Conservation (phyloP, 768 basidiomycete species). For the Agrocybe praecox region DNA sequence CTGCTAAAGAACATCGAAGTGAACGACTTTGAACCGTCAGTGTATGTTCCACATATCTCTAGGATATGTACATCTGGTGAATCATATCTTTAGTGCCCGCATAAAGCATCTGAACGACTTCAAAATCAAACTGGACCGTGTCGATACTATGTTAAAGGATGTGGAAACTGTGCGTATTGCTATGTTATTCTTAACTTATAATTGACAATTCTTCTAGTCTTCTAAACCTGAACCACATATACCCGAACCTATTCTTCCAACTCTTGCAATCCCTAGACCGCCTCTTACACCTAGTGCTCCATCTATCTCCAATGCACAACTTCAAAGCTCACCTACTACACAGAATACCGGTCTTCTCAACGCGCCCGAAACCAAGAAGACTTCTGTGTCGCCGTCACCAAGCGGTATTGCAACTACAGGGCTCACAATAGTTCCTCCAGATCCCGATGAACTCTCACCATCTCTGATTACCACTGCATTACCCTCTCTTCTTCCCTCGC, state of each 20-base stretch:
- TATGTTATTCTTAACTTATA: not conserved
- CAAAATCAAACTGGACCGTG: constrained; percentile 50
- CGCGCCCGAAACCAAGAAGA: not conserved
- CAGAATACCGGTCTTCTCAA: not conserved
- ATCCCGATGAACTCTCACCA: constrained; percentile 20
- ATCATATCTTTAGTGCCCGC: constrained; percentile 34
- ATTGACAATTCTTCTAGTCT: constrained; percentile 41
- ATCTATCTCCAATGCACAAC: not conserved
- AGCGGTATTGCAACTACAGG: constrained; percentile 9
- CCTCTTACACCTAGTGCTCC: constrained; percentile 18
- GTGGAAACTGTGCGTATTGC: constrained; percentile 51
- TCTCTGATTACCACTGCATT: constrained; percentile 23
- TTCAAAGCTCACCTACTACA: not conserved
- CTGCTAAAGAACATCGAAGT: constrained; percentile 62
- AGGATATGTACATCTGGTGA: not conserved
- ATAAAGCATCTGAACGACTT: constrained; percentile 48
- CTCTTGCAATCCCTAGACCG: constrained; percentile 46
- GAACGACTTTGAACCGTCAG: constrained; percentile 43
- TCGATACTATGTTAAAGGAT: constrained; percentile 54
- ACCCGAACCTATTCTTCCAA: constrained; percentile 54
- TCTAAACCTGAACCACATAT: constrained; percentile 27
- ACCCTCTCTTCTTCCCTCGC: constrained; percentile 23
- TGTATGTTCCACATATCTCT: constrained; percentile 32
- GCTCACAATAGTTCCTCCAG: constrained; percentile 23
- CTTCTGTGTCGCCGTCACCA: constrained; percentile 11